Base-by-base conservation (phyloP, 2,329 filamentous ascomycete species). In the Phialocephala sp. region DNA sequence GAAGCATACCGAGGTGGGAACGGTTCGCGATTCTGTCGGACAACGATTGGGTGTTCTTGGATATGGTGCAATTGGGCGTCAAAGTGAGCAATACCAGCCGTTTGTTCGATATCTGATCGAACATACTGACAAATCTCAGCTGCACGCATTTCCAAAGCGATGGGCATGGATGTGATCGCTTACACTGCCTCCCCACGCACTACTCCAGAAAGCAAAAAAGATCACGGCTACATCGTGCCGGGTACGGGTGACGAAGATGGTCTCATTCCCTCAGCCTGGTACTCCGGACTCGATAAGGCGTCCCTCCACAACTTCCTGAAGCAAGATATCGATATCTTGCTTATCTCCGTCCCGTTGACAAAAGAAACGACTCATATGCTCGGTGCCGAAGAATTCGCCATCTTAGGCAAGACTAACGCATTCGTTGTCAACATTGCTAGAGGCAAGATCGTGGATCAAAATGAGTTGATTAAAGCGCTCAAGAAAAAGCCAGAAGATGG, bases 371-470 rank as follows among this genome's bases (percentile, higher is more conserved):
- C 47, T 1, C 73, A 78, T 59, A 72, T 80, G 57, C 76, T 89
- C 18, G 78, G 80, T 54, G 73, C 74, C 1, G 72, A 75, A 54
- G 77, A 80, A 65, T 77, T 80, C 58, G 72, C 71, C 14, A 75
- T 80, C 35, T 61, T 77, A 1, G 69, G 69, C 8, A 76, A 77
- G 24, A 75, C 74, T 18, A 80, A 82, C 37, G 82, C 85, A 0
- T 88, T 86, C 69, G 69, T 91, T 1, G 83, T 85, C 62, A 91
- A 91, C 71, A 89, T 91, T 65, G 83, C 86, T 0, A 82, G 89
- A 5, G 89, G 89, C 0, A 79, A 80, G 39, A 84, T 91, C 50
- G 76, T 91, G 15, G 82, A 89, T 60, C 85, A 88, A 68, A 77
- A 81, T n/a, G 86, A 85, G 6, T 73, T 91, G 57, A 81, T 89